These are phyloP conservation scores for Debaryomyces sp. DNA, from an alignment of 1,139 yeast species.

Conservation along the genomic window DNA sequence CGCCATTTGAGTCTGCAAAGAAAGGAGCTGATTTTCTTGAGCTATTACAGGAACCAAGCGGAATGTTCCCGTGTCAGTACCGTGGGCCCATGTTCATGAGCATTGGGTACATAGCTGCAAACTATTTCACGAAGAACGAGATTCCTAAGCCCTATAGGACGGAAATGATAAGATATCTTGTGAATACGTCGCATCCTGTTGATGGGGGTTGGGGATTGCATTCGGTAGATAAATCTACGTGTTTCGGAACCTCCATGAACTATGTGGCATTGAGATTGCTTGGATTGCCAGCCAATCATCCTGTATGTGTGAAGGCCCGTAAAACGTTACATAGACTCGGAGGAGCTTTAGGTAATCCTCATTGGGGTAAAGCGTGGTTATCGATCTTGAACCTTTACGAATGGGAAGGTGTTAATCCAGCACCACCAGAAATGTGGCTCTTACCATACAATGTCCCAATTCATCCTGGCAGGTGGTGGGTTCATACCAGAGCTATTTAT, in stretches of 20 bases:
- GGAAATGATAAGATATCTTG: slow-evolving; percentile 82
- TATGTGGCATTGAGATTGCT: slow-evolving; percentile 76
- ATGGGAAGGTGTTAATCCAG: slow-evolving; percentile 98
- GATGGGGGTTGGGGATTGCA: slow-evolving; percentile 99
- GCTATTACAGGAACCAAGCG: slow-evolving; percentile 67
- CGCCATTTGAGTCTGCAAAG: slow-evolving; percentile 65
- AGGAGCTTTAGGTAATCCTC: slow-evolving; percentile 90
- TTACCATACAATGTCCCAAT: slow-evolving; percentile 79
- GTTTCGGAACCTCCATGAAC: slow-evolving; percentile 90
- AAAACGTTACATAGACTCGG: slow-evolving; percentile 70
- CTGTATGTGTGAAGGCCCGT: slow-evolving; percentile 80
- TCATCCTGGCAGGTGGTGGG: slow-evolving; percentile 99
- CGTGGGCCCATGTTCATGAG: slow-evolving; percentile 98
- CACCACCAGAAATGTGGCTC: slow-evolving; percentile 94
- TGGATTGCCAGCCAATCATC: slow-evolving; percentile 75
- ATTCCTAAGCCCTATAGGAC: slow-evolving; percentile 66
- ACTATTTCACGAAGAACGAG: slow-evolving; percentile 67
- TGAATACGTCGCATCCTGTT: slow-evolving; percentile 91
- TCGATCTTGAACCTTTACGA: slow-evolving; percentile 76
- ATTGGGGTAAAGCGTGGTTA: slow-evolving; percentile 97
- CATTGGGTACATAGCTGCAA: slow-evolving; percentile 80
- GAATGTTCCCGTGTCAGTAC: slow-evolving; percentile 88
- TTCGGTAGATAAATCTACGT: slow-evolving; percentile 87
- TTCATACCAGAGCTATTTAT: slow-evolving; percentile 92
- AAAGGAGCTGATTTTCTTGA: slow-evolving; percentile 77